phyloP scores from a whole-genome alignment of 768 basidiomycete genomes.

The Boletus pseudopeckii region DNA sequence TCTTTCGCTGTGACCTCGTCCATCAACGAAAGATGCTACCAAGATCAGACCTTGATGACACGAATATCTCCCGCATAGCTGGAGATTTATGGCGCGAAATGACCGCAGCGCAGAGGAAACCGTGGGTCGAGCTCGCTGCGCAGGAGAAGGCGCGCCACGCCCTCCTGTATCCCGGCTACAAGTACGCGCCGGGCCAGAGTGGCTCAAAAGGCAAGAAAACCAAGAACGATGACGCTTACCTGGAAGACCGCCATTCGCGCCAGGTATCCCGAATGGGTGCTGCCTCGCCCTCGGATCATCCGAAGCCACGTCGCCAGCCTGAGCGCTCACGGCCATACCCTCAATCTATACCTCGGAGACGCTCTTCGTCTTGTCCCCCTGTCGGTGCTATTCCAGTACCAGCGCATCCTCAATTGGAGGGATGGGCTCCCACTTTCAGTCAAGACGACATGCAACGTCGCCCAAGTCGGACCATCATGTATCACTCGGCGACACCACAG shows the following conservation, averaged over 20 bases:
- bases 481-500: slow-evolving; percentile 29
- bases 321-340: slow-evolving; percentile 27
- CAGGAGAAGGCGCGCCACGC: slow-evolving; percentile 45
- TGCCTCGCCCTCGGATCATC: not conserved
- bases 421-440: slow-evolving; percentile 22
- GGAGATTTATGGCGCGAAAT: slow-evolving; percentile 66
- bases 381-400: slow-evolving; percentile 32
- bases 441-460: slow-evolving; percentile 36
- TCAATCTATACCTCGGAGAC: slow-evolving; percentile 23
- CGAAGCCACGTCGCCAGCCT: slow-evolving; percentile 5
- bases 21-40: slow-evolving; percentile 55
- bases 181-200: slow-evolving; percentile 34
- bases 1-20: slow-evolving; percentile 73
- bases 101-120: slow-evolving; percentile 40
- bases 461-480: slow-evolving; percentile 32
- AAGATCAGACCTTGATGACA: slow-evolving; percentile 59
- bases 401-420: slow-evolving; percentile 5
- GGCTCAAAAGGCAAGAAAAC: slow-evolving; percentile 21
- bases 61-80: slow-evolving; percentile 64
- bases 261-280: slow-evolving; percentile 10
- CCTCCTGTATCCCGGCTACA: slow-evolving; percentile 41
- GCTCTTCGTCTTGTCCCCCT: slow-evolving; percentile 44
- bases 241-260: slow-evolving; percentile 10
- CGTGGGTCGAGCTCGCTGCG: slow-evolving; percentile 51
- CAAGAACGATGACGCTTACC: slow-evolving; percentile 6